Conservation (phyloP, 1,284 basidiomycete species). For the Boletus chippewaensis region DNA sequence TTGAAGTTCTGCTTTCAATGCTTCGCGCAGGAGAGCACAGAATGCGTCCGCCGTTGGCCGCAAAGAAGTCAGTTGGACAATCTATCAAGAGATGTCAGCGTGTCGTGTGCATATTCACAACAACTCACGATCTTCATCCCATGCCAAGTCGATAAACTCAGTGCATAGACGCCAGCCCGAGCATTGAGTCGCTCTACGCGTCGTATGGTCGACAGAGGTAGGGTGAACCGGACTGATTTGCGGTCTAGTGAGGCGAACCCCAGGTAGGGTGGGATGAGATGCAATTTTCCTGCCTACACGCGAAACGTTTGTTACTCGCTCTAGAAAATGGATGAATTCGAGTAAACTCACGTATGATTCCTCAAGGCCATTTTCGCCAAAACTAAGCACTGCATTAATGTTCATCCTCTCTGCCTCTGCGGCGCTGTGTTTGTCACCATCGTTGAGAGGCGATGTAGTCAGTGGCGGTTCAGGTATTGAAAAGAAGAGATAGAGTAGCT, state of each 20-base stretch:
- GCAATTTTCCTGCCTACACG: constrained; percentile 79
- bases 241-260: constrained; percentile 90
- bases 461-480: constrained; percentile 52
- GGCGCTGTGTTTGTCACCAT: constrained; percentile 22
- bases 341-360: constrained; percentile 81
- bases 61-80: constrained; percentile 94
- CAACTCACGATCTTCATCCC: constrained; percentile 86
- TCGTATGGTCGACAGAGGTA: constrained; percentile 90
- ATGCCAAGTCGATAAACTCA: constrained; percentile 94
- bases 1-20: constrained; percentile 83
- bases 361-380: constrained; percentile 74
- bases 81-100: constrained; percentile 42
- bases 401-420: constrained; percentile 70
- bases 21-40: constrained; percentile 83
- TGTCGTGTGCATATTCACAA: background rate
- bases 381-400: constrained; percentile 83
- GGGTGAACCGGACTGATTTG: constrained; percentile 85
- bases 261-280: constrained; percentile 86
- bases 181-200: constrained; percentile 93
- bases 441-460: constrained; percentile 7
- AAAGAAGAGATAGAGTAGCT: constrained; percentile 78
- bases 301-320: background rate
- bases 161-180: constrained; percentile 89
- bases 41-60: constrained; percentile 93
- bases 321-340: background rate